These are phyloP conservation scores for Phytophthora pinifolia DNA, from an alignment of 352 stramenopile genomes.

Conservation along the genomic window DNA sequence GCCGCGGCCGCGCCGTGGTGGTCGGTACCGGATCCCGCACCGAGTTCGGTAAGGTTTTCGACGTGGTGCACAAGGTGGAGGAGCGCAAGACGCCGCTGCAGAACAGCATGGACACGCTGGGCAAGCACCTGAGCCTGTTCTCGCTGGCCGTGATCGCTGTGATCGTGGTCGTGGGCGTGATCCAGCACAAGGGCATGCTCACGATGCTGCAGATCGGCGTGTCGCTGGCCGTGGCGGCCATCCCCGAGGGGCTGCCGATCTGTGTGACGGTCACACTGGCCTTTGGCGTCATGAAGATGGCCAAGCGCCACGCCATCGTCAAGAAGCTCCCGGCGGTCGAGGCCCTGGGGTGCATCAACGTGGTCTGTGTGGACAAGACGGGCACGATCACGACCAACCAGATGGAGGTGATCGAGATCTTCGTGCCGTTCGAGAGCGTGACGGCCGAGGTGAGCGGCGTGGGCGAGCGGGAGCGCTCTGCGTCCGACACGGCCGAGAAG, in stretches of 20 bases:
- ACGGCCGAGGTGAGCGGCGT: slow-evolving; percentile 68
- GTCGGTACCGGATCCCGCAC: slow-evolving; percentile 93
- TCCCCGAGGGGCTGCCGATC: slow-evolving; percentile 78
- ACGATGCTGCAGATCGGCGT: slow-evolving; percentile 97
- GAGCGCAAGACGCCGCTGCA: slow-evolving; percentile 94
- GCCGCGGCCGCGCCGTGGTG: slow-evolving; percentile 93
- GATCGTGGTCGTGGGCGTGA: slow-evolving; percentile 93
- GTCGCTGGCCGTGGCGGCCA: slow-evolving; percentile 80
- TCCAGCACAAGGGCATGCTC: slow-evolving; percentile 92
- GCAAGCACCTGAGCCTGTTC: slow-evolving; percentile 93
- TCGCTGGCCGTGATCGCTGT: slow-evolving; percentile 93
- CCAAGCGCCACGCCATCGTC: slow-evolving; percentile 82
- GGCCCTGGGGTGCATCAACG: slow-evolving; percentile 90
- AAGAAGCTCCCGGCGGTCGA: slow-evolving; percentile 88
- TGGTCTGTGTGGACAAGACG: slow-evolving; percentile 95
- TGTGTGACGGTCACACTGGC: slow-evolving; percentile 81
- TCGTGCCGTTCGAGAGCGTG: slow-evolving; percentile 77
- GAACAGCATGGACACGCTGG: slow-evolving; percentile 95
- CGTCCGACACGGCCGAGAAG: slow-evolving; percentile 13
- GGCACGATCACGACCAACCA: slow-evolving; percentile 93
- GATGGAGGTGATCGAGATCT: slow-evolving; percentile 86
- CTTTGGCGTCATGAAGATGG: slow-evolving; percentile 88
- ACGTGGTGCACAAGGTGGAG: slow-evolving; percentile 94
- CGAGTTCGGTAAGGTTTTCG: slow-evolving; percentile 96
- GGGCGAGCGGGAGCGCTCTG: slow-evolving; percentile 29